Evolutionary conservation across 1,139 yeast genomes (phyloP).

Genomic region (Geotrichum carabidarum): DNA sequence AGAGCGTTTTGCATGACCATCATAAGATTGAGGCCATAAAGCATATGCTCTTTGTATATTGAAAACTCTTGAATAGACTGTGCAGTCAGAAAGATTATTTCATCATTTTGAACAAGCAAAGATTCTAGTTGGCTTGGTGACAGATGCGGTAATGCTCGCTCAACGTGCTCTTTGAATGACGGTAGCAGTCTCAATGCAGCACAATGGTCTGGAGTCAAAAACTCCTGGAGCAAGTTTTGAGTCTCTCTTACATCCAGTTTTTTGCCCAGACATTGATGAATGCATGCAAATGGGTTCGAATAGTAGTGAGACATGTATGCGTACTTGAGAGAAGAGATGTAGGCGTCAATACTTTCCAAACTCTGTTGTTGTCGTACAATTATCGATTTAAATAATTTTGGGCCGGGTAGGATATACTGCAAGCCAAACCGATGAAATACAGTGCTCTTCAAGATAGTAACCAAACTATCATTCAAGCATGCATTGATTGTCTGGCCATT

Average conservation of each 20-base stretch:
- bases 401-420: conserved; percentile 29
- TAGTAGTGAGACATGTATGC: conserved; percentile 67
- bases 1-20: conserved; percentile 4
- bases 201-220: conserved; percentile 33
- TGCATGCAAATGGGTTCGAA: conserved; percentile 58
- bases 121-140: neutral
- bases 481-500: conserved; percentile 29
- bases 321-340: conserved; percentile 52
- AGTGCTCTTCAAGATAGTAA: conserved; percentile 24
- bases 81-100: neutral
- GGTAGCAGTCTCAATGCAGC: conserved; percentile 45
- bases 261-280: conserved; percentile 36
- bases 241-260: conserved; percentile 33
- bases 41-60: conserved; percentile 12
- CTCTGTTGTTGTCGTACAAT: conserved; percentile 30
- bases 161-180: conserved; percentile 43
- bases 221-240: conserved; percentile 31
- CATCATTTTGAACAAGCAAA: conserved; percentile 7
- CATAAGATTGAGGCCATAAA: conserved; percentile 13
- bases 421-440: conserved; percentile 20
- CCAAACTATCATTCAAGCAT: conserved; percentile 24
- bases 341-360: conserved; percentile 46
- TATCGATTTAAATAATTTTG: conserved; percentile 25
- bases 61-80: conserved; percentile 7
- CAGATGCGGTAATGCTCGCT: conserved; percentile 22